Conservation (phyloP, 2,329 filamentous ascomycete species). For the Diaporthe caulivora region DNA sequence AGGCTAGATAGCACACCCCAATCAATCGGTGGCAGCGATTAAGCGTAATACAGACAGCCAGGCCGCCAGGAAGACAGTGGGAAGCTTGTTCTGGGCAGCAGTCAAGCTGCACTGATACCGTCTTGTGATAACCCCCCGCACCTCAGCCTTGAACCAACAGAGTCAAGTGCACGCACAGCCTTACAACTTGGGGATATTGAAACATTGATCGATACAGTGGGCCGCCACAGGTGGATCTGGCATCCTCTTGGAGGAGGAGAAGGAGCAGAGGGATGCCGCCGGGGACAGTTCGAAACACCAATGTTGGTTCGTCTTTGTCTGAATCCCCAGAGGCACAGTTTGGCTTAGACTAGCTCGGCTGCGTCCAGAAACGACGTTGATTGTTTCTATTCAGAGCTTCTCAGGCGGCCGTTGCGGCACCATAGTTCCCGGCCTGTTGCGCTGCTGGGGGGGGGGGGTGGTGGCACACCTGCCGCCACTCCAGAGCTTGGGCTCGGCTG, state of each 20-base stretch:
- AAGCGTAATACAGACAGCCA: background rate
- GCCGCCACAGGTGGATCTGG: background rate
- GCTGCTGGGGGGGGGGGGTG: no score
- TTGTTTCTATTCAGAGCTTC: slow-evolving; percentile 19
- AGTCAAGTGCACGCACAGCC: background rate
- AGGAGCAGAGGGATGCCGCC: slow-evolving; percentile 3
- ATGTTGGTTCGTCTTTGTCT: slow-evolving; percentile 2
- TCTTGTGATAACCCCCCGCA: slow-evolving; percentile 5
- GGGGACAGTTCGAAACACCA: slow-evolving; percentile 11
- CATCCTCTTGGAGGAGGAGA: background rate
- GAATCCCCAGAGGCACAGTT: background rate
- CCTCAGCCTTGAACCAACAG: background rate
- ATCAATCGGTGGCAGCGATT: background rate
- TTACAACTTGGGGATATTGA: slow-evolving; percentile 11
- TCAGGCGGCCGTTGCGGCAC: slow-evolving; percentile 26
- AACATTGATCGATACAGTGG: slow-evolving; percentile 10
- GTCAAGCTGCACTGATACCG: background rate
- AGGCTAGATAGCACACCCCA: background rate
- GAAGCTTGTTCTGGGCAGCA: slow-evolving; percentile 12
- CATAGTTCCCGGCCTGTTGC: slow-evolving; percentile 6
- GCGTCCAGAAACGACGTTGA: slow-evolving; percentile 3
- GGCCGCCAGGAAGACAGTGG: background rate
- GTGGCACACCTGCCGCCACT: background rate
- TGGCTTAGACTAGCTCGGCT: background rate
- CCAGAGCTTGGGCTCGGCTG: background rate